These are phyloP conservation scores for Diospyros lotus DNA, from an alignment of 148 eudicot genomes.

Conservation along the genomic window DNA sequence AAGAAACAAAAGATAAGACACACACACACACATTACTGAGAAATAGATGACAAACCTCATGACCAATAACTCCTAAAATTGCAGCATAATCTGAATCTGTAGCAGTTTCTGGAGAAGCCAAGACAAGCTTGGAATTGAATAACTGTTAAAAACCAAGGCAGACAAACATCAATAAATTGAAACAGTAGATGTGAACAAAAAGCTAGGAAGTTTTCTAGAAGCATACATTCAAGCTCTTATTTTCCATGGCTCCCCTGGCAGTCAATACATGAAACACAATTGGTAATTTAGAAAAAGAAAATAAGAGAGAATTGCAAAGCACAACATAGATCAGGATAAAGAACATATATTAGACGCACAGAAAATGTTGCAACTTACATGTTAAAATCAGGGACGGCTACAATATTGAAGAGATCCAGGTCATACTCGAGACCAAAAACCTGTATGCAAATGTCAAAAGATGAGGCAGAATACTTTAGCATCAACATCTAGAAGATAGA, in stretches of 20 bases:
- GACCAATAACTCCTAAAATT: constrained; percentile 96
- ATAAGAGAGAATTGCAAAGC: not conserved
- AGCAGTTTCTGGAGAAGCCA: constrained; percentile 99
- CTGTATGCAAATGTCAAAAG: constrained; percentile 22
- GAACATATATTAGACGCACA: not conserved
- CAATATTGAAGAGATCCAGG: constrained; percentile 90
- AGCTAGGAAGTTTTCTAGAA: not conserved
- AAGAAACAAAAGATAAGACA: not conserved
- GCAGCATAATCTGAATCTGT: constrained; percentile 94
- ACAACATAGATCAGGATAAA: not conserved
- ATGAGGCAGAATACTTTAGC: not conserved
- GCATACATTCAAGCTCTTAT: constrained; percentile 93
- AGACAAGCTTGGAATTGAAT: constrained; percentile 93
- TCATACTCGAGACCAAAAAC: constrained; percentile 98
- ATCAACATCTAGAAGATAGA: not conserved
- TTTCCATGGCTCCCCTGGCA: constrained; percentile 99
- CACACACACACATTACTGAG: not conserved
- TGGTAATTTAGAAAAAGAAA: not conserved
- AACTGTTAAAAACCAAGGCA: constrained; percentile 44
- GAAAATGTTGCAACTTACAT: constrained; percentile 48
- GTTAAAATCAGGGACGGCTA: constrained; percentile 99
- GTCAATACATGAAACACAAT: constrained; percentile 14
- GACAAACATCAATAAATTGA: constrained; percentile 10
- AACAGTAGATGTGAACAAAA: not conserved
- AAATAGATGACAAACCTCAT: constrained; percentile 59